Conservation (phyloP, 306 rosid species). For the Ochetophila trinervis region DNA sequence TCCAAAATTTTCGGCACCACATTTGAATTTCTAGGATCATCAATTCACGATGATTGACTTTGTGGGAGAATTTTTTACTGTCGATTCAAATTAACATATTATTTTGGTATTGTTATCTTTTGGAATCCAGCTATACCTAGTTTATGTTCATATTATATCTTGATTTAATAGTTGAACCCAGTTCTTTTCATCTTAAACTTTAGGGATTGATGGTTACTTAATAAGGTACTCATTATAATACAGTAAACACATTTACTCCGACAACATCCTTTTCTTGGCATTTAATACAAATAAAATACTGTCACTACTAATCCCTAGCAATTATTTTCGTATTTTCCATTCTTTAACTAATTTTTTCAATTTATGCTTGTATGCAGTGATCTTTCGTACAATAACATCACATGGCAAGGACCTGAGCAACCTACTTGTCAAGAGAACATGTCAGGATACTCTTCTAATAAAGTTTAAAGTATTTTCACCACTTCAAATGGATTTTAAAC, state of each 20-base stretch:
- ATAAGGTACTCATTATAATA: neutral
- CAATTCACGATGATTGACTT: neutral
- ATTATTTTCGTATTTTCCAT: neutral
- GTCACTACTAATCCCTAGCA: neutral
- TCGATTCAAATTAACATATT: neutral
- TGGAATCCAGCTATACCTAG: no score
- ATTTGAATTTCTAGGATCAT: neutral
- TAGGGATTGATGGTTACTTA: neutral
- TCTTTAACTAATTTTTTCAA: neutral
- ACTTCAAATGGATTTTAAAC: neutral
- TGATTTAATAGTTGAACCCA: no score
- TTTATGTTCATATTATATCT: no score
- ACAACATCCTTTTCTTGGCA: neutral
- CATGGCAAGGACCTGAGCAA: conserved; percentile 57
- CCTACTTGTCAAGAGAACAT: conserved; percentile 51
- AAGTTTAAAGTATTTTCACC: conserved; percentile 2
- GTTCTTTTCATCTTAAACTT: no score
- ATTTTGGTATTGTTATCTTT: no score
- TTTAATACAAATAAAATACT: neutral
- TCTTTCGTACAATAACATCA: conserved; percentile 87
- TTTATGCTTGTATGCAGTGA: conserved; percentile 53
- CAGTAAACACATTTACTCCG: neutral
- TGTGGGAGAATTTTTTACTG: neutral
- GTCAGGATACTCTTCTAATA: conserved; percentile 37
- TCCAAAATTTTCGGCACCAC: neutral